Base-by-base conservation (phyloP, 2,329 filamentous ascomycete species). In the Trichothecium roseum region DNA sequence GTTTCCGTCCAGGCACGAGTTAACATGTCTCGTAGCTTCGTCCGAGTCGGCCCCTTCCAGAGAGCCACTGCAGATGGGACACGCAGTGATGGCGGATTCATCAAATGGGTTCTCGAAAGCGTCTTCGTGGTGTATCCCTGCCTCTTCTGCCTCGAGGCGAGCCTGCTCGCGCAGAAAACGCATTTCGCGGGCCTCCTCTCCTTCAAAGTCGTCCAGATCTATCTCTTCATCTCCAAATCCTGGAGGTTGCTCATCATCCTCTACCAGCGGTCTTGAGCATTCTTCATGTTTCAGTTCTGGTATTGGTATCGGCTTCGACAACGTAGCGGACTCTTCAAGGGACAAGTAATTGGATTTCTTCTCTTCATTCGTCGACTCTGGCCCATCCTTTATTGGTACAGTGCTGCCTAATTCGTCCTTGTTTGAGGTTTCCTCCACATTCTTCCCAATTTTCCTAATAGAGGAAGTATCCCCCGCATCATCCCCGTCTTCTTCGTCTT, bases 1-100 rank as follows among this genome's bases (percentile, higher is more conserved):
- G 31, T 81, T 82, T 2, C 86, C 86, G 53, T 98, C 91, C 3
- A 98, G 67, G 57, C 91, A 98, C 8, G 80, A 77, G 54, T 98
- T 98, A 44, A 98, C 91, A 55, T 98, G 91, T 2, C 81, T 62
- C 6, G 81, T 83, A 8, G 79, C 81, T 46, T 89, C 74, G 52
- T 87, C 75, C 40, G 60, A 52, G 37, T 64, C 73, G 10, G 79
- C 54, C 0, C 76, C 78, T 13, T 55, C 59, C 24, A 95, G 63
- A 42, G 60, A 75, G 2, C 66, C 64, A 46, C 72, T 74, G 55
- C 91, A 96, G 18, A 96, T 78, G 1, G 89, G 89, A 54, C 88
- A 96, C 29, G 55, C 60, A 32, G 55, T 46, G 8, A 53, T 45
- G 37, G 49, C 43, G 15, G 46, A 42, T 8, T 60, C 54, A 15